phyloP scores from a whole-genome alignment of 495 filamentous ascomycete genomes.

The Neurospora cerealis region DNA sequence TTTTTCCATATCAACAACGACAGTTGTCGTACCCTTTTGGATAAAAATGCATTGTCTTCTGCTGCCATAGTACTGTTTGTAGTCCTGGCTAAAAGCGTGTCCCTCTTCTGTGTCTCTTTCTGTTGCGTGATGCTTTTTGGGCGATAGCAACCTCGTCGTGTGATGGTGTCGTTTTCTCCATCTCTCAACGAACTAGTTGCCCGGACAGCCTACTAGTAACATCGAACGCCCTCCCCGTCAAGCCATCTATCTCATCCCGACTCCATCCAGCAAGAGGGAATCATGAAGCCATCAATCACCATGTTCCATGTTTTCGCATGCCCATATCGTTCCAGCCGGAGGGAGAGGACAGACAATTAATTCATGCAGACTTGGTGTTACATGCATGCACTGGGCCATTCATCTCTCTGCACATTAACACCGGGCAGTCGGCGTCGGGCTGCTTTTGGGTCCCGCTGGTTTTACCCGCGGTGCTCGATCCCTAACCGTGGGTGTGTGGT shows the following conservation, averaged over 20 bases:
- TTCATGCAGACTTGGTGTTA: neutral
- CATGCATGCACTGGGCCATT: neutral
- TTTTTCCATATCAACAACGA: neutral
- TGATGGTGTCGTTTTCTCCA: neutral
- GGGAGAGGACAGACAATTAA: neutral
- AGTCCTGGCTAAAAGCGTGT: neutral
- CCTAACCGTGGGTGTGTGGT: too few species aligned
- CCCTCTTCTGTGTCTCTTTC: neutral
- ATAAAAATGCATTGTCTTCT: neutral
- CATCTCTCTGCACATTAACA: neutral
- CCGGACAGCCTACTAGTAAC: neutral
- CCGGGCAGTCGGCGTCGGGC: neutral
- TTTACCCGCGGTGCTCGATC: neutral
- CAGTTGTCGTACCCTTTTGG: neutral
- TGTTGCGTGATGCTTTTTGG: neutral
- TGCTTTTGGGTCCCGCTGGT: neutral
- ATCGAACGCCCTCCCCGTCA: neutral
- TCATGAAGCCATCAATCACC: neutral
- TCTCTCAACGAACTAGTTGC: neutral
- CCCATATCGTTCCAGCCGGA: neutral
- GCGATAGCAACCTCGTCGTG: neutral
- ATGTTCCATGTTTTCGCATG: neutral
- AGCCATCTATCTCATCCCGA: neutral
- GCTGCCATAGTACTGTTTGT: neutral
- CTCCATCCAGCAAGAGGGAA: neutral